Evolutionary conservation across 257 asterid species (phyloP), one percentile per base, ranked within the genome.

Genomic region (Plectranthus barbatus): DNA sequence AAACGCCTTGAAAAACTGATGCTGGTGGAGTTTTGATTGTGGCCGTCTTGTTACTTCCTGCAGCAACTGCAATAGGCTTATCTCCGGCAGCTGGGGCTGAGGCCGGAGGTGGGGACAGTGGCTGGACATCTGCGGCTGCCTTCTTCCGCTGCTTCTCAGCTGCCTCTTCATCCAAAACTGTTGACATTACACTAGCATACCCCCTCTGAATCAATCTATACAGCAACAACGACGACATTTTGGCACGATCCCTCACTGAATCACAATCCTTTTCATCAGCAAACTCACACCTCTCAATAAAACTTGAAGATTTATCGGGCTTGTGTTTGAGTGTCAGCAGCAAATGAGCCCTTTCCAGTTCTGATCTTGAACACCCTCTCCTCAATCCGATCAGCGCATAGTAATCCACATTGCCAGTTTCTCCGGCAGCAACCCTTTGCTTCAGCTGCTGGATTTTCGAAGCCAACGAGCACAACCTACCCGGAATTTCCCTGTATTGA

Each of bases 141-240:
- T 81, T 84, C 86, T 78, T 87, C 72, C 91, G 74, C 68, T 80
- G 84, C 64, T 78, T 84, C 78, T 87, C 96, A 0, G 69, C 70
- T 0, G 84, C 84, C 58, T 87, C 97, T 61, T 93, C 96, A 1
- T 90, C 96, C 57, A 79, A 60, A 55, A 93, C 79, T 0, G 79
- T 63, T 0, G 78, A n/a, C 95, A 84, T 87, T 56, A 93, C 60
- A 26, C 66, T 74, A 0, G 86, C 76, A 37, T 90, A 77, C 2
- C 97, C 97, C 76, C 83, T 93, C 81, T 93, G 99, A 68, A 90
- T 86, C 92, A 90, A 73, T 67, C 99, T 87, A 56, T 82, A 93
- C 68, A 93, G 73, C 73, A 90, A 52, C 39, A 90, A 56, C 2
- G 95, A 73, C 1, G 99, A 90, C 90, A 93, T 77, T 56, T 59